These are phyloP conservation scores for Epichloe festucae DNA, from an alignment of 2,329 filamentous ascomycete species.

Conservation along the genomic window DNA sequence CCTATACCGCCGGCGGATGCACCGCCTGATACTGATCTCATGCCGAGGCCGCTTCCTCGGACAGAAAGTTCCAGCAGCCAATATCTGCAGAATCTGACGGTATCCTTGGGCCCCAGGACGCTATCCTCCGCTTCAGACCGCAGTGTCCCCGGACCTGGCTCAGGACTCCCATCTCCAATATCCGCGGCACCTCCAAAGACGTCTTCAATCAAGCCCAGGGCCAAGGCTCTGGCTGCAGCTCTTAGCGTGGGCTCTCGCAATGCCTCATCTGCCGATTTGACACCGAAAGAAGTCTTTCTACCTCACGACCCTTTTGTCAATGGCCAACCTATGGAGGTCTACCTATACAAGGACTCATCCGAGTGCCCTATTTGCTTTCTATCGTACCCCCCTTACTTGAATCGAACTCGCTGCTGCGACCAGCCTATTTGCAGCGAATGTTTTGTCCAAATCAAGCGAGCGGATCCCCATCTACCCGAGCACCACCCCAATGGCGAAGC, in stretches of 20 bases:
- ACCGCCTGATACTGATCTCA: constrained; percentile 56
- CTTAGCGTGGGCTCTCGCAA: constrained; percentile 64
- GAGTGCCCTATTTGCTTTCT: constrained; percentile 97
- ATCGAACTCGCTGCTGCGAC: constrained; percentile 88
- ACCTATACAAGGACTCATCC: constrained; percentile 76
- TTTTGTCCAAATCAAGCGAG: constrained; percentile 95
- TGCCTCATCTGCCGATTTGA: constrained; percentile 56
- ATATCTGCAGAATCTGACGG: constrained; percentile 58
- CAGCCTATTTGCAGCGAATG: constrained; percentile 97
- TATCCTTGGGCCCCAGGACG: constrained; percentile 66
- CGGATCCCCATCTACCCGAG: constrained; percentile 81
- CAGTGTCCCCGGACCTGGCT: constrained; percentile 46
- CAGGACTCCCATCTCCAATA: constrained; percentile 39
- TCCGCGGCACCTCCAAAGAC: constrained; percentile 24
- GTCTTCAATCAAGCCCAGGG: constrained; percentile 64
- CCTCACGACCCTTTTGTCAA: constrained; percentile 81
- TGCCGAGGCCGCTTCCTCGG: constrained; percentile 29
- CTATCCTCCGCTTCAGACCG: constrained; percentile 68
- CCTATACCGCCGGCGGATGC: constrained; percentile 76
- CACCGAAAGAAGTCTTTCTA: constrained; percentile 65
- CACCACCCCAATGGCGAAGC: constrained; percentile 43
- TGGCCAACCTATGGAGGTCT: constrained; percentile 85
- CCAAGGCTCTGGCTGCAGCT: constrained; percentile 78
- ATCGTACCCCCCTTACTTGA: constrained; percentile 92
- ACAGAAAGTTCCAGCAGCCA: constrained; percentile 36